Evolutionary conservation across 1,284 basidiomycete genomes (phyloP).

Genomic region (Cryptococcus hybrid): DNA sequence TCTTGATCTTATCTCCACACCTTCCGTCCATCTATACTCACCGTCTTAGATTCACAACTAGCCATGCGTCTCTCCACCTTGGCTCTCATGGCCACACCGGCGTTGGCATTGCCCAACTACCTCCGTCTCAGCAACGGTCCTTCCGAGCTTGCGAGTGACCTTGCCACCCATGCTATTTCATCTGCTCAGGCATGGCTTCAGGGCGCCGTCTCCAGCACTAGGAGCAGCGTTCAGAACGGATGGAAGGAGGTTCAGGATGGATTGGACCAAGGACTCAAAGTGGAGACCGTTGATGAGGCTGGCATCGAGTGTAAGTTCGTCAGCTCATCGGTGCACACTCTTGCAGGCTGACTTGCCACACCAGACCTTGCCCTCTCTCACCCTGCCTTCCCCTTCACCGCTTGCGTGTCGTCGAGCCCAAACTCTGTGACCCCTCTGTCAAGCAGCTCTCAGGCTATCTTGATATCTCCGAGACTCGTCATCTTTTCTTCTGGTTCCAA

Average conservation of each 20-base stretch:
- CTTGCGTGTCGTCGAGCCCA: conserved; percentile 66
- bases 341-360: background rate
- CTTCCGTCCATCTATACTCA: too few species aligned
- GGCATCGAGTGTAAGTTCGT: conserved; percentile 63
- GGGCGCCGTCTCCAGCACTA: conserved; percentile 20
- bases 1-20: too few species aligned
- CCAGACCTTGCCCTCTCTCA: conserved; percentile 58
- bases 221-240: conserved; percentile 4
- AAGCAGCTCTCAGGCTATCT: conserved; percentile 88
- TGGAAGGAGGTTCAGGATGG: conserved; percentile 51
- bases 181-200: conserved; percentile 31
- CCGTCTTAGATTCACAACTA: too few species aligned
- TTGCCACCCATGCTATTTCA: conserved; percentile 28
- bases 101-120: conserved; percentile 21
- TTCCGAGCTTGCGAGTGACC: conserved; percentile 11
- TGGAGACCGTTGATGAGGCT: conserved; percentile 56
- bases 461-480: conserved; percentile 77
- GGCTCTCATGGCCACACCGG: conserved; percentile 17
- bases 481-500: conserved; percentile 48
- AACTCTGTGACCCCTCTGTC: conserved; percentile 76
- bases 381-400: conserved; percentile 66
- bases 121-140: conserved; percentile 21
- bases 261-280: conserved; percentile 47
- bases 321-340: conserved; percentile 1
- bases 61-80: conserved; percentile 21